Percentiles rank a stretch among this genome's conserved stretches.
phyloP scores from a whole-genome alignment of 306 rosid genomes.

The Lupinus albus region DNA sequence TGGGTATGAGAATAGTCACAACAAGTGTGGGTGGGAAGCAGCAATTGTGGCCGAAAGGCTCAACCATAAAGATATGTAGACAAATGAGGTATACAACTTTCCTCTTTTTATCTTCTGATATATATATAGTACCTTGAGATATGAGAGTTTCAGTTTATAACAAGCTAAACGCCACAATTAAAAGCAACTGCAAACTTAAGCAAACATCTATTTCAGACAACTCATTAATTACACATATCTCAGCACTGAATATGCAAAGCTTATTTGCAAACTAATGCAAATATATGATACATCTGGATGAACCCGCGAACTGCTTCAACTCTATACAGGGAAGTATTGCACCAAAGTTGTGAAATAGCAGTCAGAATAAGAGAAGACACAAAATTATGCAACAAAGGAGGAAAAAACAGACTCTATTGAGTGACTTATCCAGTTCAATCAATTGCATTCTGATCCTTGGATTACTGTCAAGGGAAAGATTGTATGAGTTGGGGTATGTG shows the following conservation, averaged over 20 bases:
- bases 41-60: too few species aligned
- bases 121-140: background rate
- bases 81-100: background rate
- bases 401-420: constrained; percentile 71
- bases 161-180: constrained; percentile 23
- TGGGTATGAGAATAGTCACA: too few species aligned
- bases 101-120: background rate
- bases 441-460: constrained; percentile 75
- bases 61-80: background rate
- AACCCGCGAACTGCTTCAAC: constrained; percentile 23
- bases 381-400: constrained; percentile 66
- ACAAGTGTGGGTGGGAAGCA: too few species aligned
- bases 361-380: constrained; percentile 75
- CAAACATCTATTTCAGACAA: constrained; percentile 27
- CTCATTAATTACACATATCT: constrained; percentile 40
- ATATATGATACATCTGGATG: constrained; percentile 34
- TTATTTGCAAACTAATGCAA: constrained; percentile 10
- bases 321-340: constrained; percentile 47
- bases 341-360: constrained; percentile 5
- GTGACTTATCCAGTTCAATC: constrained; percentile 70
- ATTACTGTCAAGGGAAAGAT: constrained; percentile 51
- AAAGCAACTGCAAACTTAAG: constrained; percentile 10
- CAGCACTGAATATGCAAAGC: constrained; percentile 31
- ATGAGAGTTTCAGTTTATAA: background rate
- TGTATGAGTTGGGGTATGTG: constrained; percentile 62